Conservation (phyloP, 805 yeast genomes). For the Saccharomycopsis guyanensis region DNA sequence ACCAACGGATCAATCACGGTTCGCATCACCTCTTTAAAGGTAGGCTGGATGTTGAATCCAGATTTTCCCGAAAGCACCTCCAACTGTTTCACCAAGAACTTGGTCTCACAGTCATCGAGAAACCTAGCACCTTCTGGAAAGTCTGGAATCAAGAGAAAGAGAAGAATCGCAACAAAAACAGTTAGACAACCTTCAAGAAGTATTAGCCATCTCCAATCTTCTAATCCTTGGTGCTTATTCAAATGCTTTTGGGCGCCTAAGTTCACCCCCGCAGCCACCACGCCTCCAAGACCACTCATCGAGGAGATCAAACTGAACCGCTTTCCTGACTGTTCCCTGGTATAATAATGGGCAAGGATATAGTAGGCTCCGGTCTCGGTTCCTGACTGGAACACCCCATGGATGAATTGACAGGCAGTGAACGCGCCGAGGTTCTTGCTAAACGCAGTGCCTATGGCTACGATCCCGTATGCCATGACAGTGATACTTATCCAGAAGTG, state of each 20-base stretch:
- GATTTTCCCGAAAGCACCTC: slow-evolving; percentile 28
- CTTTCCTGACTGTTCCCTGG: slow-evolving; percentile 56
- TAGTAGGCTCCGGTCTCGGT: slow-evolving; percentile 73
- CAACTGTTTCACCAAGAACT: slow-evolving; percentile 21
- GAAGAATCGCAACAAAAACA: neutral
- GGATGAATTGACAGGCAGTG: no score
- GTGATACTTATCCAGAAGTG: no score
- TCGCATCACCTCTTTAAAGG: slow-evolving; percentile 35
- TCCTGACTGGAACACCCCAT: slow-evolving; percentile 64
- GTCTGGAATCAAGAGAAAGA: slow-evolving; percentile 37
- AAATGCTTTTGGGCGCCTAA: slow-evolving; percentile 46
- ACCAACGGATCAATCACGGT: slow-evolving; percentile 54
- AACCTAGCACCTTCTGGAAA: slow-evolving; percentile 39
- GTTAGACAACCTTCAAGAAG: neutral
- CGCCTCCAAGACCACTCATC: slow-evolving; percentile 69
- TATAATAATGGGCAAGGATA: slow-evolving; percentile 45
- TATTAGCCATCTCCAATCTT: neutral
- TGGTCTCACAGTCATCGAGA: slow-evolving; percentile 37
- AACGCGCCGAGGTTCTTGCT: no score
- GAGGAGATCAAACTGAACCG: slow-evolving; percentile 60
- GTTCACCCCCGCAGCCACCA: slow-evolving; percentile 67
- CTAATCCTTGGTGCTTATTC: slow-evolving; percentile 31
- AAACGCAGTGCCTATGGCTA: no score
- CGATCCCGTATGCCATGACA: no score
- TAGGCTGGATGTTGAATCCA: slow-evolving; percentile 41